These are phyloP conservation scores for Boeremia exigua DNA, from an alignment of 2,329 filamentous ascomycete genomes.

Conservation along the genomic window DNA sequence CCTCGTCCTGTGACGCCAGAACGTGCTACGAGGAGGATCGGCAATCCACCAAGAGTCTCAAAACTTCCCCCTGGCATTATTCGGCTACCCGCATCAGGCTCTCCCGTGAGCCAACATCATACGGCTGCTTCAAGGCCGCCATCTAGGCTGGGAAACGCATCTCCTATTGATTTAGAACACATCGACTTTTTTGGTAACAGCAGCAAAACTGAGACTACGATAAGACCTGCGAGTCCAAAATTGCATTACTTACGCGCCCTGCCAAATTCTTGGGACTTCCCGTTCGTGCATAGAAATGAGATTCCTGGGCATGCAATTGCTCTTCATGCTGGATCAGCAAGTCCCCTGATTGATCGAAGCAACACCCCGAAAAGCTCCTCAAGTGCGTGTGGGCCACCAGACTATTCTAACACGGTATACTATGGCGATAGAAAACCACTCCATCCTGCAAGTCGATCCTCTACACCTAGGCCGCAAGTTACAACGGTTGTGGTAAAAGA, in stretches of 20 bases:
- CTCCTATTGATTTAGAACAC: neutral
- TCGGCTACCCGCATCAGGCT: neutral
- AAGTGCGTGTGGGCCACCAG: neutral
- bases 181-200: neutral
- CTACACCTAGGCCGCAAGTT: neutral
- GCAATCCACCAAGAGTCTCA: conserved; percentile 20
- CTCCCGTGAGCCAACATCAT: neutral
- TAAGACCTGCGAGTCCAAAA: conserved; percentile 22
- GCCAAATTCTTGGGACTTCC: conserved; percentile 23
- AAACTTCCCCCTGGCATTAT: conserved; percentile 11
- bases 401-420: conserved; percentile 1
- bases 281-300: conserved; percentile 32
- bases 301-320: conserved; percentile 24
- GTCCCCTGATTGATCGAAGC: conserved; percentile 12
- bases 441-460: neutral
- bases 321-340: conserved; percentile 20
- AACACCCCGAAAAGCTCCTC: neutral
- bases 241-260: conserved; percentile 30
- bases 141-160: neutral
- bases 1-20: conserved; percentile 17
- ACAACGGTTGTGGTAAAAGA: conserved; percentile 2
- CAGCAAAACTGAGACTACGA: neutral
- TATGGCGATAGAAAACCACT: neutral
- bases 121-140: neutral
- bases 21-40: conserved; percentile 16